Conservation (phyloP, 208 protist species). For the Entamoeba nuttalli region DNA sequence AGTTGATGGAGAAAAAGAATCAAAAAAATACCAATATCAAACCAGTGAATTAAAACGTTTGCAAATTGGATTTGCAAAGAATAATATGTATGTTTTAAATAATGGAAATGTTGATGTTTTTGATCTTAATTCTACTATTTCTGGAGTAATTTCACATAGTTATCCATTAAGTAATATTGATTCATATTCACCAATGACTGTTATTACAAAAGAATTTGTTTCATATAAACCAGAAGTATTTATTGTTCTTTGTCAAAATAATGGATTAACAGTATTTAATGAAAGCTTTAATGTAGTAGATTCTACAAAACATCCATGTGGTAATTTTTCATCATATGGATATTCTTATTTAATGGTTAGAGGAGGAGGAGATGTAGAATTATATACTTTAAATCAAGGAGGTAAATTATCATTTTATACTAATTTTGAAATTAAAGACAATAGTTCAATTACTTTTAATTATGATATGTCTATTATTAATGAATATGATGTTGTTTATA, state of each 20-base stretch:
- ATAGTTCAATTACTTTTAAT: not conserved
- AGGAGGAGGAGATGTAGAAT: not conserved
- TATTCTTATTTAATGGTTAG: not conserved
- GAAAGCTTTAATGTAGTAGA: not conserved
- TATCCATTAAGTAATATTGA: not conserved
- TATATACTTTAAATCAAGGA: not conserved
- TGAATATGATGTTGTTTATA: not conserved
- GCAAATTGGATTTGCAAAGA: not conserved
- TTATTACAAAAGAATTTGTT: not conserved
- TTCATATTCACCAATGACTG: not conserved
- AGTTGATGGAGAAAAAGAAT: not conserved
- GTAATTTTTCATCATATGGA: not conserved
- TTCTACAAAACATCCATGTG: not conserved
- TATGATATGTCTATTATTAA: not conserved
- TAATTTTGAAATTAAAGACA: not conserved
- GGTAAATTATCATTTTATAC: not conserved
- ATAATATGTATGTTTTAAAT: not conserved
- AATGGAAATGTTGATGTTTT: not conserved
- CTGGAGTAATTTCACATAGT: no score
- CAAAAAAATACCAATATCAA: not conserved
- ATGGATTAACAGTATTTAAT: not conserved
- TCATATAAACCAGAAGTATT: not conserved
- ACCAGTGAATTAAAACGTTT: not conserved
- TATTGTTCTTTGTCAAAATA: not conserved
- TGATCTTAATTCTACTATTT: not conserved